A percentile compares a stretch with the other conserved stretches of the same genome.
phyloP scores from a whole-genome alignment of 495 filamentous ascomycete species.

The Bathelium albidoporum region DNA sequence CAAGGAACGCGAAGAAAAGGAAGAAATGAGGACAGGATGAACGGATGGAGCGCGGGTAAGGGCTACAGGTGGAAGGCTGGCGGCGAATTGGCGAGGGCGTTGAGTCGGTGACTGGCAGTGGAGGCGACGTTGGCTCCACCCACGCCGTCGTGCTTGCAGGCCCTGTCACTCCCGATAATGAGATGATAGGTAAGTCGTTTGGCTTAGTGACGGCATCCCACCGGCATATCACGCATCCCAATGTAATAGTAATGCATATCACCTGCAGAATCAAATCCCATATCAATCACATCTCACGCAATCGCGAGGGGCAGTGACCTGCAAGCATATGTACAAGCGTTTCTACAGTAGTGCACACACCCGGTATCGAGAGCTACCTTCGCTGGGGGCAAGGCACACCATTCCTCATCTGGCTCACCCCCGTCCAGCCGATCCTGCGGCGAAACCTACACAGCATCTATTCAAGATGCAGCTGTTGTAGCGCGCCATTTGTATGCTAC shows the following conservation, averaged over 20 bases:
- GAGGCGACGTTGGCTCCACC: conserved; percentile 3
- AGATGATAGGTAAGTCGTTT: not conserved
- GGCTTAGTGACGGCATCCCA: not conserved
- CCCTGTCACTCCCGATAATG: not conserved
- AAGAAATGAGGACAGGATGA: not conserved
- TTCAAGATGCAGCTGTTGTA: not conserved
- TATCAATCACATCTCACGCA: not conserved
- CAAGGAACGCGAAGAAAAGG: not conserved
- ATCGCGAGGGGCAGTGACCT: not conserved
- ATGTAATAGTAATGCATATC: not conserved
- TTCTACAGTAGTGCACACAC: not conserved
- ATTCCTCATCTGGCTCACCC: not conserved
- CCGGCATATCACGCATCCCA: not conserved
- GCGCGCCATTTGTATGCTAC: not conserved
- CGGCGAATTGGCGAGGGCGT: not conserved
- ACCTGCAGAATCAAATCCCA: not conserved
- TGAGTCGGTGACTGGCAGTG: not conserved
- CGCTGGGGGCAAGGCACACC: not conserved
- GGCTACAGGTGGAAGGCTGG: not conserved
- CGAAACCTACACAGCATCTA: not conserved
- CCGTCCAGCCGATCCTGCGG: not conserved
- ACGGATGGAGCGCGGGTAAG: not conserved
- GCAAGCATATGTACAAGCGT: not conserved
- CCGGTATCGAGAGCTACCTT: not conserved
- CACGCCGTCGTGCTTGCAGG: not conserved